A percentile compares a stretch with the other conserved stretches of the same genome.
phyloP scores from a whole-genome alignment of 371 early-diverging fungal genomes.

The Synchytrium microbalum region DNA sequence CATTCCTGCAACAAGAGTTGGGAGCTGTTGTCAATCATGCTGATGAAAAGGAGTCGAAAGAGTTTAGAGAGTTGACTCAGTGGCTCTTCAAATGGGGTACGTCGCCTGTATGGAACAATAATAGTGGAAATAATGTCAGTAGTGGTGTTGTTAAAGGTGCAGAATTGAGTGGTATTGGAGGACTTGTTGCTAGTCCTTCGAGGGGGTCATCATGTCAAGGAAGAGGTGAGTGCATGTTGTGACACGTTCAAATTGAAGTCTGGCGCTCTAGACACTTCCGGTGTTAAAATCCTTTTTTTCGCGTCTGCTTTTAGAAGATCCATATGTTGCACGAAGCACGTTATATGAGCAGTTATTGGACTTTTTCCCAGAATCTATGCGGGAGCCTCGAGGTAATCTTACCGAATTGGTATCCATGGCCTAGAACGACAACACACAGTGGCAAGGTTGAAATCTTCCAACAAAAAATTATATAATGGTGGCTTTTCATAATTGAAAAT shows the following conservation, averaged over 20 bases:
- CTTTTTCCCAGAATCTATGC: conserved; percentile 72
- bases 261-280: no score
- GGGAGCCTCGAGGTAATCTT: conserved; percentile 68
- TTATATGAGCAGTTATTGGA: conserved; percentile 62
- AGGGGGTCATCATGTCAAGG: neutral
- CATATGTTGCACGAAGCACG: conserved; percentile 46
- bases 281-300: no score
- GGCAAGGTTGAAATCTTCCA: no score
- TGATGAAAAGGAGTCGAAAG: conserved; percentile 49
- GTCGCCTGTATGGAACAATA: neutral
- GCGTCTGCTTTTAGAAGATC: conserved; percentile 12
- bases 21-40: conserved; percentile 58
- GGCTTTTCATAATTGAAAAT: no score
- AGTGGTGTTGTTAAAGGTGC: neutral
- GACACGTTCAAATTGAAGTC: no score
- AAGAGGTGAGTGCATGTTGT: neutral
- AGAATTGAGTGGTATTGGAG: conserved; percentile 6
- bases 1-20: conserved; percentile 60
- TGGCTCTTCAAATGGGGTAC: conserved; percentile 40
- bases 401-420: conserved; percentile 49
- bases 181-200: neutral
- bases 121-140: neutral
- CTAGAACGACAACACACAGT: neutral
- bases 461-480: no score
- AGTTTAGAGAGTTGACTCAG: conserved; percentile 57